These are phyloP conservation scores for Dissophora ornata DNA, from an alignment of 192 early-diverging fungal genomes.

Conservation along the genomic window DNA sequence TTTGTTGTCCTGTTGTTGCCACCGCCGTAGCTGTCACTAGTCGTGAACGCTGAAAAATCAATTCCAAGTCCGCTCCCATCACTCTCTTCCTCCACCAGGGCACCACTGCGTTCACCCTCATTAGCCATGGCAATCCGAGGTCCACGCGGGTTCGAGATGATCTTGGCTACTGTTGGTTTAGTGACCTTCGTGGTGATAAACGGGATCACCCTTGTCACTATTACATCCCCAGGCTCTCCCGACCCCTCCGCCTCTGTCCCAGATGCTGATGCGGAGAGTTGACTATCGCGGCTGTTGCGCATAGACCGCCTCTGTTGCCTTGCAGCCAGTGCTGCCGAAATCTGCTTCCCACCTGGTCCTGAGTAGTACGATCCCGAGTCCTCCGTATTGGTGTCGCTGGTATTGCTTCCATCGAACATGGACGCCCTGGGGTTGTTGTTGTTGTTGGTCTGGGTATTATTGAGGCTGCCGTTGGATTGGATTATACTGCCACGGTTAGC, in stretches of 20 bases:
- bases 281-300: conserved; percentile 40
- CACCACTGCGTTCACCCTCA: neutral
- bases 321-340: conserved; percentile 30
- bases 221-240: conserved; percentile 3
- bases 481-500: neutral
- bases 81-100: neutral
- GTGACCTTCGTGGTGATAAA: conserved; percentile 40
- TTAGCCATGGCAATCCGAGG: conserved; percentile 15
- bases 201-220: conserved; percentile 39
- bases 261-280: neutral
- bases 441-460: neutral
- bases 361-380: conserved; percentile 33
- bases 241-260: neutral
- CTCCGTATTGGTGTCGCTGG: conserved; percentile 33
- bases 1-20: too few relatives aligned
- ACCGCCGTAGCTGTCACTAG: neutral
- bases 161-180: conserved; percentile 37
- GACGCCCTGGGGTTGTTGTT: conserved; percentile 10
- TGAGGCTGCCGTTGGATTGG: conserved; percentile 1
- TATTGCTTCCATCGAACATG: conserved; percentile 28
- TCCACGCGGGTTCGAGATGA: conserved; percentile 29
- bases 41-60: conserved; percentile 28
- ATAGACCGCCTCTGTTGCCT: conserved; percentile 46
- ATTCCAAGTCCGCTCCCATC: conserved; percentile 18
- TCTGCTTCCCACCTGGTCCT: conserved; percentile 12